A percentile compares a stretch with the other conserved stretches of the same genome.
These are phyloP conservation scores for Arbutus unedo DNA, from an alignment of 148 eudicot genomes.

Conservation along the genomic window DNA sequence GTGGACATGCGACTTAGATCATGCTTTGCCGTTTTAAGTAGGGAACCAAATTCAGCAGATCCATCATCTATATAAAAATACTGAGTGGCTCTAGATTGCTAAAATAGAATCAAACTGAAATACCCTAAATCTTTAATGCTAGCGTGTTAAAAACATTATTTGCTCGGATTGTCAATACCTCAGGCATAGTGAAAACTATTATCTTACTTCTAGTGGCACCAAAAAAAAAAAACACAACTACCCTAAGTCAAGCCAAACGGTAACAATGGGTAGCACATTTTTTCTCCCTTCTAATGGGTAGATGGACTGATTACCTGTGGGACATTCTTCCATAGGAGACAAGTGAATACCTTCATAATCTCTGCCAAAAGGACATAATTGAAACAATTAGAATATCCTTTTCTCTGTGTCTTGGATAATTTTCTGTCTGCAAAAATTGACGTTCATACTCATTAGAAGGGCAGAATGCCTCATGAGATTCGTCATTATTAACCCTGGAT, in stretches of 20 bases:
- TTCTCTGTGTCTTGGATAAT: neutral
- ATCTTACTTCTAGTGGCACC: neutral
- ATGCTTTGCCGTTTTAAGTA: neutral
- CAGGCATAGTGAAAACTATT: neutral
- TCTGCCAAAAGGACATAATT: constrained; percentile 29
- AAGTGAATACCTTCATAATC: constrained; percentile 40
- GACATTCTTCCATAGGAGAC: constrained; percentile 63
- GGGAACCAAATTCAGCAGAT: neutral
- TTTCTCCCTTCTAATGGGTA: neutral
- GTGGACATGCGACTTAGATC: neutral
- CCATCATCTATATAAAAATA: neutral
- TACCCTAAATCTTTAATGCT: neutral
- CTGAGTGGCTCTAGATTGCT: neutral
- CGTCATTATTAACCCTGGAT: constrained; percentile 91
- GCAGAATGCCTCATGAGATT: constrained; percentile 64
- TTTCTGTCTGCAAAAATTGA: neutral
- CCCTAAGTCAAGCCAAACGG: neutral
- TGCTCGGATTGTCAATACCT: neutral
- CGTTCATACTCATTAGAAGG: constrained; percentile 49
- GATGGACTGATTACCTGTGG: constrained; percentile 60
- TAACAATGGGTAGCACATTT: neutral
- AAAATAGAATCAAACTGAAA: neutral
- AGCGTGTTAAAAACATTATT: neutral
- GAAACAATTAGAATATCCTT: neutral
- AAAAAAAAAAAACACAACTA: neutral